Evolutionary conservation across 768 basidiomycete species (phyloP).

Genomic region (Hypholoma fasciculare): DNA sequence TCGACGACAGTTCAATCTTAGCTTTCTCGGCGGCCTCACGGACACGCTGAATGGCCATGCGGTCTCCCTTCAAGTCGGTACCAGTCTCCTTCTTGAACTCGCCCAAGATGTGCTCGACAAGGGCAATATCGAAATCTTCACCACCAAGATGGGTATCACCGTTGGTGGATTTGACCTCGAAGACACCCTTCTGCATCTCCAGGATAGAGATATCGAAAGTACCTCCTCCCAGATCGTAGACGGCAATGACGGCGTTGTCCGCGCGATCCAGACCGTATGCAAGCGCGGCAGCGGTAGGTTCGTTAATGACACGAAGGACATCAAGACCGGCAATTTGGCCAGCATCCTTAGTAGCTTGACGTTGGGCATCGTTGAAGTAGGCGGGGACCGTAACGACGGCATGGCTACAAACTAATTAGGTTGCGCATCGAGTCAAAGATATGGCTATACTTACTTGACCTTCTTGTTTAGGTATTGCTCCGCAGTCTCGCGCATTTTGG

Average conservation of each 20-base stretch:
- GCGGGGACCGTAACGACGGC: slow-evolving; percentile 96
- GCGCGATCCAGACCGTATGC: slow-evolving; percentile 95
- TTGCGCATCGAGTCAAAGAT: neutral
- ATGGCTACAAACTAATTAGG: slow-evolving; percentile 45
- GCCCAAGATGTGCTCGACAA: slow-evolving; percentile 81
- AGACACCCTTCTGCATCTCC: slow-evolving; percentile 99
- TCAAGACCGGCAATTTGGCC: slow-evolving; percentile 97
- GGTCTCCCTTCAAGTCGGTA: slow-evolving; percentile 78
- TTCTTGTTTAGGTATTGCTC: slow-evolving; percentile 91
- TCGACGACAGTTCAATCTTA: slow-evolving; percentile 96
- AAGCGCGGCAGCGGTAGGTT: slow-evolving; percentile 97
- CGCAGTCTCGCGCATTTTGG: slow-evolving; percentile 96
- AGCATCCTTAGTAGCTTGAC: slow-evolving; percentile 97
- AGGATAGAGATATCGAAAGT: slow-evolving; percentile 99
- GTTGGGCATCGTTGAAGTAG: slow-evolving; percentile 99
- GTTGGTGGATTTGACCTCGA: slow-evolving; percentile 99
- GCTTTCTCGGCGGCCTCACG: slow-evolving; percentile 99
- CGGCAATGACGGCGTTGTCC: slow-evolving; percentile 87
- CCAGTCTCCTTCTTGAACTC: slow-evolving; percentile 96
- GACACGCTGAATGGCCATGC: slow-evolving; percentile 98
- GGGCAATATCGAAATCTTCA: slow-evolving; percentile 94
- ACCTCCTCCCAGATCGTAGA: slow-evolving; percentile 97
- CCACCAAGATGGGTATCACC: slow-evolving; percentile 97
- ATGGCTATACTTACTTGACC: slow-evolving; percentile 71
- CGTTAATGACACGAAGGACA: slow-evolving; percentile 97